phyloP scores from a whole-genome alignment of 2,329 filamentous ascomycete species.

The Thelonectria olida region DNA sequence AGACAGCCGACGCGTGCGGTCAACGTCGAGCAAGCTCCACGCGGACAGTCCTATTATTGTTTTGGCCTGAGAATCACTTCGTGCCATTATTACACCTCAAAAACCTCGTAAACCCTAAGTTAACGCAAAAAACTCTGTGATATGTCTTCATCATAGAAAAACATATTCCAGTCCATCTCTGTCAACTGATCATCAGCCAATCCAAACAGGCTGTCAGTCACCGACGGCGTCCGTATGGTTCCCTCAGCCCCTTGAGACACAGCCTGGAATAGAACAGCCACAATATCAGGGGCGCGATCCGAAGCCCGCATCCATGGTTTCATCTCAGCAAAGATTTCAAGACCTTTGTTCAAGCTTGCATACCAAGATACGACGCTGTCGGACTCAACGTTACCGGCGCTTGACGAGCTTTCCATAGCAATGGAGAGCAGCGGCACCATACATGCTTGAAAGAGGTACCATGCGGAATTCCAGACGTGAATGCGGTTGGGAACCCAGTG shows the following conservation, averaged over 20 bases:
- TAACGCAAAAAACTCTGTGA: slow-evolving; percentile 5
- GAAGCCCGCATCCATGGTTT: slow-evolving; percentile 16
- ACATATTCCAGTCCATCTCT: slow-evolving; percentile 18
- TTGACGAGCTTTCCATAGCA: slow-evolving; percentile 32
- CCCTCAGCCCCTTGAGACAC: slow-evolving; percentile 7
- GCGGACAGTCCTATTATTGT: no score
- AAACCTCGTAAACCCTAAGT: no score
- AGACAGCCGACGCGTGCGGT: no score
- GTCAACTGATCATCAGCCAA: slow-evolving; percentile 12
- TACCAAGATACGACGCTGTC: slow-evolving; percentile 3
- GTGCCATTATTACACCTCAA: no score
- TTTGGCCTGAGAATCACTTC: no score
- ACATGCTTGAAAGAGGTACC: slow-evolving; percentile 46
- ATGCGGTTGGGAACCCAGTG: slow-evolving; percentile 45
- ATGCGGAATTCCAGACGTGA: slow-evolving; percentile 44
- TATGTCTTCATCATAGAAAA: slow-evolving; percentile 5
- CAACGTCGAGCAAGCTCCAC: no score
- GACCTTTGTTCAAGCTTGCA: slow-evolving; percentile 10
- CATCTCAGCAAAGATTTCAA: slow-evolving; percentile 16
- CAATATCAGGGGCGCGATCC: slow-evolving; percentile 17
- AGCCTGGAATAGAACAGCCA: slow-evolving; percentile 17
- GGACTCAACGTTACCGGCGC: not conserved
- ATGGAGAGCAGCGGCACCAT: slow-evolving; percentile 43
- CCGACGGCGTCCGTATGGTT: slow-evolving; percentile 7
- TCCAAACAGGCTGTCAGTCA: slow-evolving; percentile 12